Evolutionary conservation across 305 asterid species (phyloP), one percentile per base, ranked within the genome.

Genomic region (Lippia alba): DNA sequence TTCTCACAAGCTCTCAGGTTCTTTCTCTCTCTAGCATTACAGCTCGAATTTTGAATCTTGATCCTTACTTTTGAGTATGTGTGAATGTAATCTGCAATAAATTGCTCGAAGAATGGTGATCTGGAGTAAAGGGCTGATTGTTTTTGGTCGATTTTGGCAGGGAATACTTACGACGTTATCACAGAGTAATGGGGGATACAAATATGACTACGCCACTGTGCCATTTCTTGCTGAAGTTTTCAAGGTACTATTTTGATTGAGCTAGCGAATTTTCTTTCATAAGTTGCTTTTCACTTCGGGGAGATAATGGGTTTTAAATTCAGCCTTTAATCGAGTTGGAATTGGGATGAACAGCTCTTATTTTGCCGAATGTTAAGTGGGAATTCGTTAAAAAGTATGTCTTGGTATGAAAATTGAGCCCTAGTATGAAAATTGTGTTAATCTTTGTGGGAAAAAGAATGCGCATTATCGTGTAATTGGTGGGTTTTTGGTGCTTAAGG

Each of bases 211-310:
- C 55, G 95, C 99, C 7, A 94, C 97, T 53, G 97, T 94, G 73
- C 97, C 99, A 74, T 94, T 94, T 78, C 99, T 91, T 67, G 99
- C 99, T 83, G 99, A 94, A 78, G 85, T 88, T 73, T 94, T 85
- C 61, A 94, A 94, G 99, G 99, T 94, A 72, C 17, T 20, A 0
- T 11, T 17, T 60, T 49, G 45, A 59, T 74, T 60, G 56, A 24
- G 60, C 69, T 64, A 46, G 11, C 1, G 41, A 46, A 24, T 64
- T 32, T 41, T 18, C 8, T 19, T 63, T 30, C 0, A 16, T 67
- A 14, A 36, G 32, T 59, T 51, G 48, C 39, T 17, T 24, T 24
- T 24, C 30, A 24, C 30, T 24, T 24, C 30, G 1, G 30, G 3
- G 30, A 24, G 30, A 24, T 24, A 3, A 24, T 24, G 3, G 30